These are phyloP conservation scores for Trichoderma citrinoviride DNA, from an alignment of 2,329 filamentous ascomycete species.

Conservation along the genomic window DNA sequence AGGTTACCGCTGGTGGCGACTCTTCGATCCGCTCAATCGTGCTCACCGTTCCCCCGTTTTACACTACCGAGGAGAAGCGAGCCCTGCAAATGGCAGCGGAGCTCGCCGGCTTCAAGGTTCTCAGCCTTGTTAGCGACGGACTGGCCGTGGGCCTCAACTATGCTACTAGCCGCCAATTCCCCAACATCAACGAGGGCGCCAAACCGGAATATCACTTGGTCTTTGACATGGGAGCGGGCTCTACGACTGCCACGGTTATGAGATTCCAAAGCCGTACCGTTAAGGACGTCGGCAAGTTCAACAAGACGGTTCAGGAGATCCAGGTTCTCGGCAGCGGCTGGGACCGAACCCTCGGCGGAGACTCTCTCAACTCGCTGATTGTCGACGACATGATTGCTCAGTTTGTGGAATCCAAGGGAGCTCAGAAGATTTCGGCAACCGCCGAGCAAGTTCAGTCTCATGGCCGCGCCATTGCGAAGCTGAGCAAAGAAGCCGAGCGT, in stretches of 20 bases:
- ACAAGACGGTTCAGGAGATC: slow-evolving; percentile 97
- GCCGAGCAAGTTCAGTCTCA: slow-evolving; percentile 65
- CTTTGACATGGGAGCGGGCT: slow-evolving; percentile 97
- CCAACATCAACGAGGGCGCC: slow-evolving; percentile 74
- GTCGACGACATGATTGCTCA: slow-evolving; percentile 83
- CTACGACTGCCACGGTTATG: slow-evolving; percentile 83
- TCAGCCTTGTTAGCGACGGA: slow-evolving; percentile 83
- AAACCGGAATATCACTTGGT: slow-evolving; percentile 91
- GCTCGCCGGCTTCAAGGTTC: slow-evolving; percentile 80
- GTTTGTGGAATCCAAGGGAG: slow-evolving; percentile 68
- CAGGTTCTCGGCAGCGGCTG: slow-evolving; percentile 81
- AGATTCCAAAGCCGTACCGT: slow-evolving; percentile 85
- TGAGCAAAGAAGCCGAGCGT: slow-evolving; percentile 90
- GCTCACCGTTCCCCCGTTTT: slow-evolving; percentile 87
- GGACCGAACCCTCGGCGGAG: slow-evolving; percentile 87
- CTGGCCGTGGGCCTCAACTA: slow-evolving; percentile 94
- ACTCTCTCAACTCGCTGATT: slow-evolving; percentile 82
- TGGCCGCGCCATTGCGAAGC: slow-evolving; percentile 80
- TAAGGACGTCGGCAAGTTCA: slow-evolving; percentile 89
- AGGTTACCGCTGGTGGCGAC: slow-evolving; percentile 73
- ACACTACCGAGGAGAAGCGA: slow-evolving; percentile 84
- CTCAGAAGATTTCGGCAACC: slow-evolving; percentile 62
- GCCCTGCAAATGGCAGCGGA: slow-evolving; percentile 81
- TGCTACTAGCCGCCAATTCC: slow-evolving; percentile 86
- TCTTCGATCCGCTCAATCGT: slow-evolving; percentile 76